These are phyloP conservation scores for Colletotrichum sp. DNA, from an alignment of 2,329 filamentous ascomycete genomes.

Conservation along the genomic window DNA sequence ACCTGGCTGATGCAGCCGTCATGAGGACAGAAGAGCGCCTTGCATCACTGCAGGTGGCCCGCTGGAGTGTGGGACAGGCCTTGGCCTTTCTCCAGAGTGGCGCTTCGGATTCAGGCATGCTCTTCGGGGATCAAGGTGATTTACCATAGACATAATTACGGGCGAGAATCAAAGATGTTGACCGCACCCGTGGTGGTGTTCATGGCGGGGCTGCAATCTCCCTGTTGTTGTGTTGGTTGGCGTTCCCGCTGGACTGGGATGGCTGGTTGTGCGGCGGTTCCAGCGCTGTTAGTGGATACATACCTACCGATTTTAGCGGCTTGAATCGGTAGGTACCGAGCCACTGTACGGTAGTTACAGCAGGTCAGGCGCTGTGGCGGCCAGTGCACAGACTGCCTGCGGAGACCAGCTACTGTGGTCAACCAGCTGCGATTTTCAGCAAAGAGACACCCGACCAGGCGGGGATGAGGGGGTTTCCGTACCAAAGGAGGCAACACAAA, in stretches of 20 bases:
- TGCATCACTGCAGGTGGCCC: background rate
- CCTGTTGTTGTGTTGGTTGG: background rate
- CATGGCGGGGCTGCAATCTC: background rate
- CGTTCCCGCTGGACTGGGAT: background rate
- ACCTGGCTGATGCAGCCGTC: background rate
- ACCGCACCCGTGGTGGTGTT: background rate
- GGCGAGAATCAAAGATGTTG: background rate
- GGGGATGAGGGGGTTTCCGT: background rate
- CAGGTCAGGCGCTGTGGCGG: background rate
- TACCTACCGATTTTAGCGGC: background rate
- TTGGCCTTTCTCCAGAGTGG: background rate
- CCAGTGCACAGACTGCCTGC: background rate
- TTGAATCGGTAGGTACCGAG: background rate
- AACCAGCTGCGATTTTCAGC: background rate
- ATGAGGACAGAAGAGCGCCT: background rate
- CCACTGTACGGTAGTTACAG: background rate
- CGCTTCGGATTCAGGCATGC: background rate
- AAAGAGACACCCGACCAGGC: background rate
- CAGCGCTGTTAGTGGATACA: background rate
- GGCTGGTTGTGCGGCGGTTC: background rate
- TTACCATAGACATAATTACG: background rate
- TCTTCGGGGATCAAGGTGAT: rapidly evolving
- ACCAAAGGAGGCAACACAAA: background rate
- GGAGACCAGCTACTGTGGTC: background rate
- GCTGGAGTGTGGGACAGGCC: background rate